A percentile compares a stretch with the other conserved stretches of the same genome.
These are phyloP conservation scores for Aspergillus sp. DNA, from an alignment of 2,329 filamentous ascomycete species.

Conservation along the genomic window DNA sequence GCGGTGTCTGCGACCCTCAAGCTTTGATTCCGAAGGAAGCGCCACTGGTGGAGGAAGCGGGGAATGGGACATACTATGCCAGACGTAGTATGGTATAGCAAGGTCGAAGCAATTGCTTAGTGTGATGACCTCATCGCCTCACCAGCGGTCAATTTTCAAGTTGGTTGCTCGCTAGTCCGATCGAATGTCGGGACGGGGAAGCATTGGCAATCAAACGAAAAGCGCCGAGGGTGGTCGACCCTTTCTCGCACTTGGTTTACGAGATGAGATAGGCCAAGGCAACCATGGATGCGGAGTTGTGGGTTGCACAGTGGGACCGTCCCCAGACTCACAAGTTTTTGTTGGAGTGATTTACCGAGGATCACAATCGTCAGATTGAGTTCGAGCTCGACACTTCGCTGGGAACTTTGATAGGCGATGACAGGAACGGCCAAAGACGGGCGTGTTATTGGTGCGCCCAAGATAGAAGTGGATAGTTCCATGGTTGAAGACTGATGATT, in stretches of 20 bases:
- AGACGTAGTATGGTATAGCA: neutral
- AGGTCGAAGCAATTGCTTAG: constrained; percentile 3
- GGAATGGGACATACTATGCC: neutral
- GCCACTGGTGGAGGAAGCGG: neutral
- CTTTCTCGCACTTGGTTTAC: neutral
- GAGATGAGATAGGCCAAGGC: constrained; percentile 1
- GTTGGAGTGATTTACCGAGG: neutral
- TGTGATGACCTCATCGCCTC: neutral
- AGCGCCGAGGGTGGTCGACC: neutral
- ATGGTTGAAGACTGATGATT: neutral
- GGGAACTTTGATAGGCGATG: neutral
- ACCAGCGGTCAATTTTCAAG: neutral
- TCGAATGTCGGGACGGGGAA: too few relatives aligned
- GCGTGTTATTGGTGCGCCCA: neutral
- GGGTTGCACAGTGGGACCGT: neutral
- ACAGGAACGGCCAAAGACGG: neutral
- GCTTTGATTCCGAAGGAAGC: neutral
- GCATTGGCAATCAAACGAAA: neutral
- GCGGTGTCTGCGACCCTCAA: neutral
- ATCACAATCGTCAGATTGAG: neutral
- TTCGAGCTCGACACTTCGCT: neutral
- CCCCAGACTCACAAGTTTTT: neutral
- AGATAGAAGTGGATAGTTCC: neutral
- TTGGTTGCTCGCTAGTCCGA: too few relatives aligned
- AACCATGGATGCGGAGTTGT: neutral